phyloP scores from a whole-genome alignment of 2,329 filamentous ascomycete species.

The Colletotrichum sp. region DNA sequence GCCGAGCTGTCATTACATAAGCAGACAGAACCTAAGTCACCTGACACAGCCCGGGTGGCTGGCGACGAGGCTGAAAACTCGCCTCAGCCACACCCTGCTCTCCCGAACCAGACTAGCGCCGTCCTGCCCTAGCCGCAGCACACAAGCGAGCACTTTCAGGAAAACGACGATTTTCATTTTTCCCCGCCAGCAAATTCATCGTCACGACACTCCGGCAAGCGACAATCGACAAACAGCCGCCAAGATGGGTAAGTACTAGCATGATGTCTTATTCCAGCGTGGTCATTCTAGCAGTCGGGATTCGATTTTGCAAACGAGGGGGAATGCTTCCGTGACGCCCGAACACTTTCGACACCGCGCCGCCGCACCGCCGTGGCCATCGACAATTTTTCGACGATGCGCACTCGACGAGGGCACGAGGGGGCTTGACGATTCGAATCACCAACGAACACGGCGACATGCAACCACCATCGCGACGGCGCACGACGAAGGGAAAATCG shows the following conservation, averaged over 20 bases:
- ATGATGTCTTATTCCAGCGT: background rate
- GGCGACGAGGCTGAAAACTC: background rate
- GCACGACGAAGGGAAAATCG: background rate
- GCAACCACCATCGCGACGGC: background rate
- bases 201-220: constrained; percentile 24
- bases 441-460: background rate
- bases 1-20: background rate
- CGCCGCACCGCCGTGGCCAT: background rate
- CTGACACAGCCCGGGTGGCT: background rate
- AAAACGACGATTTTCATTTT: constrained; percentile 12
- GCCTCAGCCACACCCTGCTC: constrained; percentile 5
- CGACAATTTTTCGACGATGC: background rate
- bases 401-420: constrained; percentile 5
- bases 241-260: constrained; percentile 24
- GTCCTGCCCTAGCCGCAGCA: constrained; percentile 20
- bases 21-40: background rate
- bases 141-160: constrained; percentile 22
- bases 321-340: background rate
- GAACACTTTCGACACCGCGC: background rate
- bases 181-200: constrained; percentile 18
- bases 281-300: background rate
- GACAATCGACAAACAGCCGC: constrained; percentile 24
- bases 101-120: background rate
- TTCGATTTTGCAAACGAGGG: background rate
- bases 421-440: background rate